Evolutionary conservation across 805 yeast species (phyloP), one percentile per base, ranked within the genome.

Genomic region (Suhomyces canberraensis): DNA sequence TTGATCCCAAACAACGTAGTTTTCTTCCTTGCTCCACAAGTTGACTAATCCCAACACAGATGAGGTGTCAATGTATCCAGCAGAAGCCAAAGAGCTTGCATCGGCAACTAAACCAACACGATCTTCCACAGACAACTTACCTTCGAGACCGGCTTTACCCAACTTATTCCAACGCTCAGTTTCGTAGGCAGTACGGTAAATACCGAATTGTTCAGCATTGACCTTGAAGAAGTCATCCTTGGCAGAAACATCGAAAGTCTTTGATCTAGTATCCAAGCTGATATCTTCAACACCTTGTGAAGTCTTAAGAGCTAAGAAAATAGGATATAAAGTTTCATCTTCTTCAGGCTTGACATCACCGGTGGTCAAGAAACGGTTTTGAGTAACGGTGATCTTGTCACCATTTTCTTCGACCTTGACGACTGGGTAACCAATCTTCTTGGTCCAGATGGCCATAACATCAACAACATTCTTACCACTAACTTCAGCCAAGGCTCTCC

Each of bases 101-200:
- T 85, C 95, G n/a, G 90, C 84, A 32, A 84, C 83, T 48, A 83
- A 71, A 29, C 90, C 91, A 38, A 82, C 78, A 60, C 87, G 78
- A 60, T 85, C 95, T 56, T 81, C 85, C 35, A 81, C 83, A 8
- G 87, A 71, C 49, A 85, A 71, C 48, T 73, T 63, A 27, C 78
- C 79, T 8, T 69, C 69, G 27, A 71, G 73, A 38, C 79, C 83
- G 25, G 76, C 76, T 42, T 73, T 54, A 37, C 87, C 87, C 48
- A 84, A 70, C 56, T 80, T 79, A 33, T 67, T 62, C 80, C 89
- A 80, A 58, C 90, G 78, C 32, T 74, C 80, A 29, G 79, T 71
- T 11, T 82, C 61, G 59, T 85, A 85, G 29, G 80, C 77, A 28
- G 89, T 82, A 49, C 90, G 73, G 61, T 79, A 85, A 37, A 85